Conservation (phyloP, 2,329 filamentous ascomycete species). For the Fusarium proliferatum region DNA sequence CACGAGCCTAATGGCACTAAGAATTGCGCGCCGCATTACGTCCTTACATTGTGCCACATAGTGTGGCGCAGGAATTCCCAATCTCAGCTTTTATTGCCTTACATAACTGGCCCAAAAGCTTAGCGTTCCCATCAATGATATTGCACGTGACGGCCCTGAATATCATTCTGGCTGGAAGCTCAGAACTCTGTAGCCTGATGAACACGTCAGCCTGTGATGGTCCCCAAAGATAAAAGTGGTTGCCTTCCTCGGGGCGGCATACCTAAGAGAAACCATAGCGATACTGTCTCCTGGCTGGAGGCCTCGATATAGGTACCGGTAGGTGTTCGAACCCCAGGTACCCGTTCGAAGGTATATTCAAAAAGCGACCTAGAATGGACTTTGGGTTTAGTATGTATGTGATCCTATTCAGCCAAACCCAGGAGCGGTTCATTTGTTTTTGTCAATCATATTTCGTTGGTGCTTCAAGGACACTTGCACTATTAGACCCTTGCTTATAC, state of each 20-base stretch:
- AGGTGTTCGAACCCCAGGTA: neutral
- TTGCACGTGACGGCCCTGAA: slow-evolving; percentile 31
- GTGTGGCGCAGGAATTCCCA: slow-evolving; percentile 39
- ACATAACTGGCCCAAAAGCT: neutral
- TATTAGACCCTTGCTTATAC: neutral
- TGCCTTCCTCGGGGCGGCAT: slow-evolving; percentile 22
- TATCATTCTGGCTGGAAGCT: slow-evolving; percentile 25
- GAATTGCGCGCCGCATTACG: slow-evolving; percentile 41
- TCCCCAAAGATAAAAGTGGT: slow-evolving; percentile 9
- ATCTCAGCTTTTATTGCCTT: slow-evolving; percentile 1
- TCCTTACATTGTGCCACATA: slow-evolving; percentile 40
- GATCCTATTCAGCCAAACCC: neutral
- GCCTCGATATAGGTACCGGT: neutral
- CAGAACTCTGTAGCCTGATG: slow-evolving; percentile 39
- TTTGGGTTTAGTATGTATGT: too few species aligned
- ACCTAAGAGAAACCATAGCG: neutral
- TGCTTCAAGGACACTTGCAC: neutral
- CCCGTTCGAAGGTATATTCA: neutral
- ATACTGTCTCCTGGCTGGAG: neutral
- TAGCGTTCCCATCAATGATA: neutral
- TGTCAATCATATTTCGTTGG: neutral
- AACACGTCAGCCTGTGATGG: slow-evolving; percentile 41
- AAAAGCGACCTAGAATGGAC: neutral
- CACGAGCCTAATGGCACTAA: slow-evolving; percentile 48
- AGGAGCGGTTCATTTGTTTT: neutral